These are phyloP conservation scores for Claviceps paspali DNA, from an alignment of 2,329 filamentous ascomycete genomes.

Conservation along the genomic window DNA sequence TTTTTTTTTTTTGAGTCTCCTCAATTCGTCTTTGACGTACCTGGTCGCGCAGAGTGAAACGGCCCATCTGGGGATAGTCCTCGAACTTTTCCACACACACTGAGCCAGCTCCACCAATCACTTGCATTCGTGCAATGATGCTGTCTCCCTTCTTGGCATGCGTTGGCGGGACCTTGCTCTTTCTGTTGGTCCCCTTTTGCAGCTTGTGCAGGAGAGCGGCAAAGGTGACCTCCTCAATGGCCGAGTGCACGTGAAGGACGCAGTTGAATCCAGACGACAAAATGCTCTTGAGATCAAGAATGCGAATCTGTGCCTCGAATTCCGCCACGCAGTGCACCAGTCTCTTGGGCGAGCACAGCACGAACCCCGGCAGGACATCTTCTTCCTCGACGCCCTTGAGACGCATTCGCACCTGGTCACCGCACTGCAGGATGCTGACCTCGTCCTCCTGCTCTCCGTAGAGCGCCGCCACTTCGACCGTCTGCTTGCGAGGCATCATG, in stretches of 20 bases:
- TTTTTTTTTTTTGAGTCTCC: no score
- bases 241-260: slow-evolving; percentile 91
- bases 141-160: slow-evolving; percentile 71
- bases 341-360: slow-evolving; percentile 87
- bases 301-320: slow-evolving; percentile 94
- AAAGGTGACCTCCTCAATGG: slow-evolving; percentile 95
- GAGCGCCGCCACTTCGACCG: slow-evolving; percentile 65
- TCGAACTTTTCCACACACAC: slow-evolving; percentile 93
- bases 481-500: slow-evolving; percentile 91
- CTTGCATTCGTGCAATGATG: slow-evolving; percentile 84
- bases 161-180: slow-evolving; percentile 83
- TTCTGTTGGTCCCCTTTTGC: slow-evolving; percentile 84
- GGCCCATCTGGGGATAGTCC: slow-evolving; percentile 86
- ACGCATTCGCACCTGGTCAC: slow-evolving; percentile 86
- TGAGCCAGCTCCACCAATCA: slow-evolving; percentile 69
- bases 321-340: slow-evolving; percentile 77
- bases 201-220: slow-evolving; percentile 77
- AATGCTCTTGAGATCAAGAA: slow-evolving; percentile 89
- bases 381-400: slow-evolving; percentile 94
- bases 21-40: no score
- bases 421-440: slow-evolving; percentile 63
- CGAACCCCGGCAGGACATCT: slow-evolving; percentile 88
- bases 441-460: slow-evolving; percentile 97
- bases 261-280: slow-evolving; percentile 93
- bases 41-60: slow-evolving; percentile 81